Percentiles rank a stretch among this genome's conserved stretches.
These are phyloP conservation scores for Fusarium pilosicola DNA, from an alignment of 2,329 filamentous ascomycete species.

Conservation along the genomic window DNA sequence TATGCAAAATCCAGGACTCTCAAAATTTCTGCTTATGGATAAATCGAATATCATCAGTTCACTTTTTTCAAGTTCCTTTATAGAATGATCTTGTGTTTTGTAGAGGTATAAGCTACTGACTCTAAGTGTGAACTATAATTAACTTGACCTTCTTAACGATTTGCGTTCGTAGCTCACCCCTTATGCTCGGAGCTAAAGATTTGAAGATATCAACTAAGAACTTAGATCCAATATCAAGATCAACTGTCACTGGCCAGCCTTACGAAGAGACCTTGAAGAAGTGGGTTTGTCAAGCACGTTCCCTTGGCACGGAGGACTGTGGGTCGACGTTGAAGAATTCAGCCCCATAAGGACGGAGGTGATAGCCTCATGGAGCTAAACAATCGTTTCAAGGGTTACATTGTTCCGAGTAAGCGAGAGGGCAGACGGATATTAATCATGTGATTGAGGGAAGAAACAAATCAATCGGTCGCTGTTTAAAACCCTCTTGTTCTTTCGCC, in stretches of 20 bases:
- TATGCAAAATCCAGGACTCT: too few relatives aligned
- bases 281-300: neutral
- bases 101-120: too few relatives aligned
- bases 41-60: too few relatives aligned
- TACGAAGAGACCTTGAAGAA: fast-evolving
- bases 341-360: neutral
- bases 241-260: neutral
- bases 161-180: neutral
- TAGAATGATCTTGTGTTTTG: too few relatives aligned
- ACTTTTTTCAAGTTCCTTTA: too few relatives aligned
- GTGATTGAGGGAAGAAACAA: neutral
- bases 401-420: neutral
- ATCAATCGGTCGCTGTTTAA: neutral
- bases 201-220: neutral
- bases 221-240: neutral
- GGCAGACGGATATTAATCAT: neutral
- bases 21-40: neutral
- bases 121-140: fast-evolving
- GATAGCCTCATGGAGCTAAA: neutral
- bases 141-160: too few relatives aligned
- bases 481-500: neutral
- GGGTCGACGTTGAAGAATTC: neutral
- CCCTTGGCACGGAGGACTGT: neutral
- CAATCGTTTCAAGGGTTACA: neutral
- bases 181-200: too few relatives aligned